Conservation (phyloP, 2,329 filamentous ascomycete species). For the Venturia pyrina region DNA sequence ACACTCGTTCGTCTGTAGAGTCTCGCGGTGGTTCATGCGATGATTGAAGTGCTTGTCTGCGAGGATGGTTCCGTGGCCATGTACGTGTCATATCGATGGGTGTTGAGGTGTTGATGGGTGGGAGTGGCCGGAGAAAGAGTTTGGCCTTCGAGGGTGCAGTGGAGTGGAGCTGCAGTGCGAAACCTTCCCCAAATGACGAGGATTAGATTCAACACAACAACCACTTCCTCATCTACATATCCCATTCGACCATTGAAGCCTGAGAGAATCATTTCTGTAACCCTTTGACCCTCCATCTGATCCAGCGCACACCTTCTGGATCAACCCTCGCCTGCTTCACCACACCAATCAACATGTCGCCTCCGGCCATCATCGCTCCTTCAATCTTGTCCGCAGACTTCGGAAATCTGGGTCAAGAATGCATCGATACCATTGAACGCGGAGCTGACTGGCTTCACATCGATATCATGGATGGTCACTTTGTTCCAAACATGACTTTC, state of each 20-base stretch:
- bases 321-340: neutral
- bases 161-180: neutral
- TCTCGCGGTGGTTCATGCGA: neutral
- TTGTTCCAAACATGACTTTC: constrained; percentile 97
- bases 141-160: neutral
- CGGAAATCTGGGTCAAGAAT: constrained; percentile 75
- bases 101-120: neutral
- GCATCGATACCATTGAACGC: constrained; percentile 62
- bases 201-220: neutral
- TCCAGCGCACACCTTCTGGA: neutral
- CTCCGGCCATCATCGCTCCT: constrained; percentile 87
- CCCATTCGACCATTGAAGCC: neutral
- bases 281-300: neutral
- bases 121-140: neutral
- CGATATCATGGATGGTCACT: constrained; percentile 98
- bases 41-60: neutral
- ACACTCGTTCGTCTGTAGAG: neutral
- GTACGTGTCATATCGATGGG: no score
- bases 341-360: constrained; percentile 54
- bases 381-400: constrained; percentile 99
- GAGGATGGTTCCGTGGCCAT: neutral
- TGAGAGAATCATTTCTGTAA: neutral
- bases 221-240: neutral
- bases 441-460: constrained; percentile 70
- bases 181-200: neutral